A percentile compares a stretch with the other conserved stretches of the same genome.
Conservation (phyloP, 2,329 filamentous ascomycete genomes). For the Stromatinia cepivora region DNA sequence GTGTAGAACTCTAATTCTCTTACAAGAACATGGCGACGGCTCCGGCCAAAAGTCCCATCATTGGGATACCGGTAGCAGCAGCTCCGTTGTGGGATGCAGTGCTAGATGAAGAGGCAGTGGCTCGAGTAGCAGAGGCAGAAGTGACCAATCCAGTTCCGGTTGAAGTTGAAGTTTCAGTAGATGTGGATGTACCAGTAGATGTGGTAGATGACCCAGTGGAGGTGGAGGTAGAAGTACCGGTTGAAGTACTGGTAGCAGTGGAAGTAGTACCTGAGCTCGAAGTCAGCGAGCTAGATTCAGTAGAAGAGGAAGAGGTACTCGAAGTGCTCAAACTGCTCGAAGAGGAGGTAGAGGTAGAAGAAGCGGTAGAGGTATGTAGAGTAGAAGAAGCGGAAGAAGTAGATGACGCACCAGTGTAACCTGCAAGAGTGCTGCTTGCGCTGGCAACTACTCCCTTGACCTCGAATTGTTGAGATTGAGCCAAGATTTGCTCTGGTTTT, state of each 20-base stretch:
- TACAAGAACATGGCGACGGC: constrained; percentile 23
- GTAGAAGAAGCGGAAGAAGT: constrained; percentile 11
- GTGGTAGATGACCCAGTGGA: constrained; percentile 8
- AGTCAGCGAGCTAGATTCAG: not conserved
- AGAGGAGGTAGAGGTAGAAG: not conserved
- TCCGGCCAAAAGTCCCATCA: constrained; percentile 22
- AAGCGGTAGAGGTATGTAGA: not conserved
- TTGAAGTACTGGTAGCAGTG: not conserved
- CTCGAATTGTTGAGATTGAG: constrained; percentile 22
- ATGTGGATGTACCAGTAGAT: not conserved
- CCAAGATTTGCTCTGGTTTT: constrained; percentile 20
- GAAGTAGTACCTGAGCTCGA: constrained; percentile 12
- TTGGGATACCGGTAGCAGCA: constrained; percentile 18
- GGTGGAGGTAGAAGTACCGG: not conserved
- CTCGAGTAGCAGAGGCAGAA: not conserved
- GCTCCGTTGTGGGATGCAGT: constrained; percentile 12
- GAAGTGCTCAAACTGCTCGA: not conserved
- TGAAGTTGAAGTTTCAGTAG: not conserved
- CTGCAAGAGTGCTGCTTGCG: constrained; percentile 22
- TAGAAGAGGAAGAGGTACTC: not conserved
- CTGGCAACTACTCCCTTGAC: constrained; percentile 17
- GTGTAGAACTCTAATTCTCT: not conserved
- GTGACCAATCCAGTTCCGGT: constrained; percentile 9
- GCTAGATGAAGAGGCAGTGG: not conserved
- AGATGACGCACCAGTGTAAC: constrained; percentile 23